Evolutionary conservation across 2,329 filamentous ascomycete genomes (phyloP).

Genomic region (Grosmannia huntii): DNA sequence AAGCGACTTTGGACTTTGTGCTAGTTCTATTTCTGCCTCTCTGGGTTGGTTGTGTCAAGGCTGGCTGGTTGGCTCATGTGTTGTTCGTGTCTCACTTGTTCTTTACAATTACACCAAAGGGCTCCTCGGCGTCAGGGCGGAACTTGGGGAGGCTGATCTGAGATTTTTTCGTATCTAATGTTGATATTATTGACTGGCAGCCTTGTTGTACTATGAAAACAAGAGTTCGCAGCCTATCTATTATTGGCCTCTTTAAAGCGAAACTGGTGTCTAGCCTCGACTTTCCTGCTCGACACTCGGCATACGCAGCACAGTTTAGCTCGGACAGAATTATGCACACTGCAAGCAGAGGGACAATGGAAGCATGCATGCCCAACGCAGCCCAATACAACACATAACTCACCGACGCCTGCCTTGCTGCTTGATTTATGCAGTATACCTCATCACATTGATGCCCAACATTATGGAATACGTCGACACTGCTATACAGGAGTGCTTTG

Average conservation of each 20-base stretch:
- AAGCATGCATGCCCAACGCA: background rate
- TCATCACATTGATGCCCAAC: background rate
- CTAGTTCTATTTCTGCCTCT: background rate
- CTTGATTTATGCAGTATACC: background rate
- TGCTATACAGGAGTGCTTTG: background rate
- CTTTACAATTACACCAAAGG: background rate
- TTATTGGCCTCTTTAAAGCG: background rate
- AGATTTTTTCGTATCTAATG: background rate
- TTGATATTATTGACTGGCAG: background rate
- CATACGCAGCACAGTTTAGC: background rate
- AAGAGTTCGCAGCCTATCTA: background rate
- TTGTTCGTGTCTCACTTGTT: background rate
- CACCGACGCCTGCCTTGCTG: background rate
- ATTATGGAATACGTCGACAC: background rate
- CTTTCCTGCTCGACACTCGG: background rate
- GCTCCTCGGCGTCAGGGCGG: background rate
- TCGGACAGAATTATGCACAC: background rate
- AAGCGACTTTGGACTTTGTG: background rate
- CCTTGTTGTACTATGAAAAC: background rate
- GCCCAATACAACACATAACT: background rate
- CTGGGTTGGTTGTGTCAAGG: background rate
- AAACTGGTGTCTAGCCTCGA: too few species aligned
- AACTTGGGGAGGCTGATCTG: background rate
- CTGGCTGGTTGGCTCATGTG: background rate
- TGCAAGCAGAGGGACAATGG: background rate